Evolutionary conservation across 83 land plant genomes (phyloP).

Genomic region (Picea mariana): DNA sequence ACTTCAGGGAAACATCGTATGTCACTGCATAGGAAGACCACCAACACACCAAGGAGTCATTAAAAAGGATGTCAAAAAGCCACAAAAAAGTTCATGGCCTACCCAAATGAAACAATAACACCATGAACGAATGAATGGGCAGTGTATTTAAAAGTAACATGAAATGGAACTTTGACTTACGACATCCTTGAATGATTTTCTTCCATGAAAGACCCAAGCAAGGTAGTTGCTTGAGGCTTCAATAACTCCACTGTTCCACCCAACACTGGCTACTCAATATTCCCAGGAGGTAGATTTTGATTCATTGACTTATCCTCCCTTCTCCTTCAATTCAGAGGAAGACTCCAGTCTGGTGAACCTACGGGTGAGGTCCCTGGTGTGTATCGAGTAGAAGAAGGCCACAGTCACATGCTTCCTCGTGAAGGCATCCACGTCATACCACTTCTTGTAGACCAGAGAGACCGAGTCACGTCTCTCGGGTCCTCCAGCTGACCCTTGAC

Average conservation of each 20-base stretch:
- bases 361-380: conserved; percentile 23
- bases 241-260: conserved; percentile 70
- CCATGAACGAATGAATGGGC: no score
- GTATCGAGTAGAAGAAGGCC: conserved; percentile 33
- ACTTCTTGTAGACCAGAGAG: conserved; percentile 41
- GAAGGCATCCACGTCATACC: conserved; percentile 30
- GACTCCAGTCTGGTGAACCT: conserved; percentile 24
- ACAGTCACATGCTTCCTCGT: conserved; percentile 34
- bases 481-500: conserved; percentile 25
- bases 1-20: no score
- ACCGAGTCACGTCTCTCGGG: conserved; percentile 21
- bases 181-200: conserved; percentile 41
- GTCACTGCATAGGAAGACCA: no score
- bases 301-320: no score
- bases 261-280: conserved; percentile 69
- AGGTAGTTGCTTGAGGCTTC: conserved; percentile 61
- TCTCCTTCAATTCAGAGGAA: no score
- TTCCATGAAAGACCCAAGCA: conserved; percentile 73
- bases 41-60: no score
- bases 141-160: no score
- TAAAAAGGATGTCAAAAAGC: no score
- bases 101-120: no score
- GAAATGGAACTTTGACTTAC: no score
- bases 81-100: no score
- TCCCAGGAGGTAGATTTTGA: conserved; percentile 69